Percentiles rank a stretch among this genome's conserved stretches.
These are phyloP conservation scores for Coemansia erecta DNA, from an alignment of 192 early-diverging fungal genomes.

Conservation along the genomic window DNA sequence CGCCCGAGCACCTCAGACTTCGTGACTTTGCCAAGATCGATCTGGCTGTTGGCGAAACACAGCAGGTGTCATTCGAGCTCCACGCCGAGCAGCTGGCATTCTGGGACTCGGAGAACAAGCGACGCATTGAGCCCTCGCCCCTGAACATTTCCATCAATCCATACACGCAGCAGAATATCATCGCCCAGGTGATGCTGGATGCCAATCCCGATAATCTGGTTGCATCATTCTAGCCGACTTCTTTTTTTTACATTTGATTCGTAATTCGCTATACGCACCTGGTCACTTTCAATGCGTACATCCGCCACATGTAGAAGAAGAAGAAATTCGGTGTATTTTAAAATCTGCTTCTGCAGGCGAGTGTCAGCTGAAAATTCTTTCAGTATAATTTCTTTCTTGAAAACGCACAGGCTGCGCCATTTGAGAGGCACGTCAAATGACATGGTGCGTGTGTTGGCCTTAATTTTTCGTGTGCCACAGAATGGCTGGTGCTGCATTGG, in stretches of 20 bases:
- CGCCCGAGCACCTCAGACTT: conserved; percentile 57
- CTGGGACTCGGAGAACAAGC: conserved; percentile 14
- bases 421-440: background rate
- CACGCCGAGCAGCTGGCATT: conserved; percentile 42
- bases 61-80: conserved; percentile 22
- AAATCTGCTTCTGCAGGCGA: no score
- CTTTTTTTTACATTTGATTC: background rate
- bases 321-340: background rate
- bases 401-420: conserved; percentile 4
- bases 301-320: background rate
- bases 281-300: background rate
- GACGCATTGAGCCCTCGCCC: conserved; percentile 22
- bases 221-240: background rate
- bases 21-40: conserved; percentile 53
- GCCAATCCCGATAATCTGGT: background rate
- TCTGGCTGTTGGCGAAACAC: conserved; percentile 8
- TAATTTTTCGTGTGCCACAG: conserved; percentile 10
- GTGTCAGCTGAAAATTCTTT: no score
- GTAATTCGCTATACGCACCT: background rate
- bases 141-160: conserved; percentile 39
- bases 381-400: background rate
- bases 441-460: background rate
- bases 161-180: conserved; percentile 21
- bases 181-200: conserved; percentile 14
- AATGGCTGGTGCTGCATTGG: conserved; percentile 11